Evolutionary conservation across 2,329 filamentous ascomycete species (phyloP).

Genomic region (Penicillium janthinellum): DNA sequence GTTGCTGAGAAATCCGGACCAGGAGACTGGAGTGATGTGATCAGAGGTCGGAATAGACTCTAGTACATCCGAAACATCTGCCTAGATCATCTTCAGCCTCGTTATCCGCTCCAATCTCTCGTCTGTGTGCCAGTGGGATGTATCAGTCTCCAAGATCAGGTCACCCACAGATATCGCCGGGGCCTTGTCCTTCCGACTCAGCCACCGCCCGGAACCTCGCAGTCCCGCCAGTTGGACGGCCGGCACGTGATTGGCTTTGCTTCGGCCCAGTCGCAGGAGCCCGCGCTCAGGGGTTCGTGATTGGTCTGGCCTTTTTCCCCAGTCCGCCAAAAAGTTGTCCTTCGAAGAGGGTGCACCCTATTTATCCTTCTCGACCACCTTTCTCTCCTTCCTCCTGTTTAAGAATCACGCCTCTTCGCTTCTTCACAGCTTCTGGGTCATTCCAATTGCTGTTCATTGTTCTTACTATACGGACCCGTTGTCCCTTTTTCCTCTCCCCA

Average conservation of each 20-base stretch:
- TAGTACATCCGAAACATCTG: neutral
- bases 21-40: conserved; percentile 1
- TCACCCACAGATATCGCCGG: conserved; percentile 17
- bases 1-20: neutral
- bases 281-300: conserved; percentile 21
- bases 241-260: neutral
- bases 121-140: neutral
- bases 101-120: neutral
- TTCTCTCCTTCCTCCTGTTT: conserved; percentile 6
- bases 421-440: conserved; percentile 6
- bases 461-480: conserved; percentile 11
- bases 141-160: conserved; percentile 16
- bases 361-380: conserved; percentile 21
- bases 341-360: conserved; percentile 4
- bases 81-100: neutral
- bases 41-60: neutral
- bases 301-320: conserved; percentile 18
- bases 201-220: conserved; percentile 23
- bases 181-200: conserved; percentile 16
- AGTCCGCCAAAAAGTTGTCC: conserved; percentile 25
- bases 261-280: conserved; percentile 10
- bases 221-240: conserved; percentile 7
- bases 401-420: conserved; percentile 9
- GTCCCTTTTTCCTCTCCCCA: conserved; percentile 12
- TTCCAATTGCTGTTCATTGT: neutral